These are phyloP conservation scores for Lichtheimia hyalospora DNA, from an alignment of 371 early-diverging fungal genomes.

Conservation along the genomic window DNA sequence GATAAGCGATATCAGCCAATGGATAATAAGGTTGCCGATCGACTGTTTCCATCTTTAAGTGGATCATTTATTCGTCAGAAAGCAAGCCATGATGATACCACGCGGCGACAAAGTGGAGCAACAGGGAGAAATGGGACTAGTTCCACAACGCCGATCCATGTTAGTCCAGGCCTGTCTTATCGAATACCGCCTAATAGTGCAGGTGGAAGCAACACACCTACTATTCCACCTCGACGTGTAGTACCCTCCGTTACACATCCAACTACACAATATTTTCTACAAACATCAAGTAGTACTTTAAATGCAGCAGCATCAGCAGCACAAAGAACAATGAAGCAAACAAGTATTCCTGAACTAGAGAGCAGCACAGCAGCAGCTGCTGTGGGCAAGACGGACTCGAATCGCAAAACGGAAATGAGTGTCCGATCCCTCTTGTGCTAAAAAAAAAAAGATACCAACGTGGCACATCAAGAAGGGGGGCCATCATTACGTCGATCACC, in stretches of 20 bases:
- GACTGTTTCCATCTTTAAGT: neutral
- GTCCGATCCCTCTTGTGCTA: slow-evolving; percentile 18
- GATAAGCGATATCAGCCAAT: neutral
- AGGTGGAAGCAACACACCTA: neutral
- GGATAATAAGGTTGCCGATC: neutral
- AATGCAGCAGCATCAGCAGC: slow-evolving; percentile 25
- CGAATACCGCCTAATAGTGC: slow-evolving; percentile 3
- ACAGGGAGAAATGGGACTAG: too few relatives aligned
- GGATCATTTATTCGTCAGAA: neutral
- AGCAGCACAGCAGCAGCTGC: slow-evolving; percentile 15
- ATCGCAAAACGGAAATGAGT: slow-evolving; percentile 18
- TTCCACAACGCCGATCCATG: neutral
- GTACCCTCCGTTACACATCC: slow-evolving; percentile 21
- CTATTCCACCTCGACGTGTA: slow-evolving; percentile 2
- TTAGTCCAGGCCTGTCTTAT: neutral
- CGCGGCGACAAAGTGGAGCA: neutral
- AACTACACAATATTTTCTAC: slow-evolving; percentile 22
- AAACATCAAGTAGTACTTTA: slow-evolving; percentile 26
- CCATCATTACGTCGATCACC: too few relatives aligned
- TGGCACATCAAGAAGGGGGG: too few relatives aligned
- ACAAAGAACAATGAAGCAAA: slow-evolving; percentile 6
- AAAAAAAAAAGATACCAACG: neutral
- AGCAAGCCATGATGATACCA: neutral
- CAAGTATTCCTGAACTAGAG: neutral
- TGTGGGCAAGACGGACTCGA: slow-evolving; percentile 17